These are phyloP conservation scores for Sherardia arvensis DNA, from an alignment of 257 asterid genomes.

Conservation along the genomic window DNA sequence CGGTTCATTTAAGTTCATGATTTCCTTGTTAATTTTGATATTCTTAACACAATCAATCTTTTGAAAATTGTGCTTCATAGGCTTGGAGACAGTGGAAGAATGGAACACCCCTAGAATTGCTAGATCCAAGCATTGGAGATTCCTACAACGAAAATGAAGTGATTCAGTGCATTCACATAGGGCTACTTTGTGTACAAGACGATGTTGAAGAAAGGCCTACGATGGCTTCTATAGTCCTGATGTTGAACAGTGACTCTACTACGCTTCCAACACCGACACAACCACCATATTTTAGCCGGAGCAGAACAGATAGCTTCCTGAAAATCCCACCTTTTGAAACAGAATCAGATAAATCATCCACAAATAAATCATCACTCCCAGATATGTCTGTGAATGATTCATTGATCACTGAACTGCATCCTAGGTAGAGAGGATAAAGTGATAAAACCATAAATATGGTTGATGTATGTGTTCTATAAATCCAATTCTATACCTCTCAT, in stretches of 20 bases:
- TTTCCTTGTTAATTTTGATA: too few species aligned
- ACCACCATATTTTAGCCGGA: constrained; percentile 16
- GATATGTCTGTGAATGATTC: constrained; percentile 13
- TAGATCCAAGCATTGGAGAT: constrained; percentile 19
- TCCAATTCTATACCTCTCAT: too few species aligned
- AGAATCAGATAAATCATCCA: constrained; percentile 8
- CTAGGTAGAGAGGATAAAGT: constrained; percentile 2
- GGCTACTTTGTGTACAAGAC: constrained; percentile 24
- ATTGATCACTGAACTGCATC: constrained; percentile 18
- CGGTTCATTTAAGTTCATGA: too few species aligned
- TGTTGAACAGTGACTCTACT: constrained; percentile 15
- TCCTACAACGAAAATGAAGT: constrained; percentile 15
- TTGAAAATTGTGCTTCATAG: constrained; percentile 4
- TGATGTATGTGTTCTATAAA: not conserved
- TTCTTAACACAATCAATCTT: not conserved
- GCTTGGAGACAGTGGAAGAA: constrained; percentile 29
- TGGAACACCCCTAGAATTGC: constrained; percentile 14
- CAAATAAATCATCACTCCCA: constrained; percentile 2
- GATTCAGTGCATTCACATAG: constrained; percentile 16
- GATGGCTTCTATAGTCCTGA: constrained; percentile 19
- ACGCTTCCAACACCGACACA: constrained; percentile 4
- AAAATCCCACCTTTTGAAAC: not conserved
- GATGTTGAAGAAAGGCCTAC: constrained; percentile 18
- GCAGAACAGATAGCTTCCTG: not conserved
- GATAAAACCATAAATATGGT: not conserved